Base-by-base conservation (phyloP, 805 yeast species). In the Saitoella complicata region DNA sequence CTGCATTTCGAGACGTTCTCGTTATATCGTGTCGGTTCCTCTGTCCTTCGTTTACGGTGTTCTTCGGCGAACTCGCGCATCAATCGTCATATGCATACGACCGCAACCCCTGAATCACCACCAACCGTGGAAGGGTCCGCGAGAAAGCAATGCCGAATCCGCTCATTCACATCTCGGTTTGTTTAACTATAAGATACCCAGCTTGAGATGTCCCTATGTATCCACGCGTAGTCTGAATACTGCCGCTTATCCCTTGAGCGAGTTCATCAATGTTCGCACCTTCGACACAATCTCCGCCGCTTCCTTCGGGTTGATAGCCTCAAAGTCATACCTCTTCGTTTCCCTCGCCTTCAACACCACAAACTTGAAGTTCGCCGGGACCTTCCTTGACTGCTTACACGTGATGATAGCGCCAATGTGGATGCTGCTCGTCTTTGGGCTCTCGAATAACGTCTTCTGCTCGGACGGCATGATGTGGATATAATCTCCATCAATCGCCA, bases 401-500 rank as follows among this genome's bases (percentile, higher is more conserved):
- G 76, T 74, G 11, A 75, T 59, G 29, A 88, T 75, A 55, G 83
- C 94, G 12, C 81, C 73, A 7, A 86, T 75, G 55, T 86, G 94
- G 59, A 88, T 84, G 0, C 93, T 80, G 10, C 86, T 76, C 0
- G 95, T 87, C 57, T 87, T 87, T 52, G 80, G 73, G 60, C 61
- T 56, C 44, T 80, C 91, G 54, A 80, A 75, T 72, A 84, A 74
- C 52, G 72, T 73, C 46, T 75, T 69, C 47, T 83, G 88, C 53
- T 82, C 85, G 6, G 86, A 78, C 0, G 96, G 95, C 54, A 84
- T 75, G 41, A 88, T 73, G 55, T 87, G 88, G 9, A 88, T 75
- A 55, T 85, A 86, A 54, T 85, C 94, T n/a, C 96, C 97, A 60
- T 88, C 97, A 36, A 88, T 74, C 1, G 91, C 86, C 32, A 88